Base-by-base conservation (phyloP, 129 eudicot genomes). In the Centella asiatica region DNA sequence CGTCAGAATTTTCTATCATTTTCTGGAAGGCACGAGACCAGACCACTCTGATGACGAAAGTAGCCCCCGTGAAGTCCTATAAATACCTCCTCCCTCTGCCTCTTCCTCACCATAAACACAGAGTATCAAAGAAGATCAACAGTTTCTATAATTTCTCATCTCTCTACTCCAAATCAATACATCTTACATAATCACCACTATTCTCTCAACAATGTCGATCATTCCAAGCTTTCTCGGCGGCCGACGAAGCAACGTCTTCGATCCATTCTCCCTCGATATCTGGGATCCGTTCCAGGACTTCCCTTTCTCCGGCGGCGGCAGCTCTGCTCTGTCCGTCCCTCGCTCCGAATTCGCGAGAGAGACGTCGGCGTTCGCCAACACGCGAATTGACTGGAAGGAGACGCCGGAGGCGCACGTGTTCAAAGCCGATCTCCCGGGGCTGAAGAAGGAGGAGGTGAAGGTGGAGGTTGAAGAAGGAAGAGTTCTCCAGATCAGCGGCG, bases 331-430 rank as follows among this genome's bases (percentile, higher is more conserved):
- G 0, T 28, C 65, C 65, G 37, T 72, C 27, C 0, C n/a, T n/a
- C 33, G 31, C 66, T 4, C 77, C 71, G 1, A 54, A 44, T n/a
- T 48, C 72, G 4, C 62, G 10, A 33, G 80, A 0, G 88, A 83
- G 34, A 77, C 85, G 0, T 23, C 81, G 0, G 78, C 78, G 1
- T 56, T 83, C 14, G 83, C 84, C 5, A 79, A 63, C 47, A 52
- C 89, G 0, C 53, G 71, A 4, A 69, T 83, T 8, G 89, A 83
- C 67, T 83, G 90, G 90, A 79, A 72, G 32, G 90, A 83, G 71
- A 83, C 85, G 2, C 78, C 89, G 7, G 89, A 83, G 62, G 82
- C 89, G 2, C 89, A 83, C 31, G 69, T 83, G n/a, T 83, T 83
- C 72, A 71, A 83, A 68, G 85, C 83, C 6, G 90, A 83, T 42